Evolutionary conservation across 331 rosid species (phyloP).

Genomic region (Pyracantha coccinea): DNA sequence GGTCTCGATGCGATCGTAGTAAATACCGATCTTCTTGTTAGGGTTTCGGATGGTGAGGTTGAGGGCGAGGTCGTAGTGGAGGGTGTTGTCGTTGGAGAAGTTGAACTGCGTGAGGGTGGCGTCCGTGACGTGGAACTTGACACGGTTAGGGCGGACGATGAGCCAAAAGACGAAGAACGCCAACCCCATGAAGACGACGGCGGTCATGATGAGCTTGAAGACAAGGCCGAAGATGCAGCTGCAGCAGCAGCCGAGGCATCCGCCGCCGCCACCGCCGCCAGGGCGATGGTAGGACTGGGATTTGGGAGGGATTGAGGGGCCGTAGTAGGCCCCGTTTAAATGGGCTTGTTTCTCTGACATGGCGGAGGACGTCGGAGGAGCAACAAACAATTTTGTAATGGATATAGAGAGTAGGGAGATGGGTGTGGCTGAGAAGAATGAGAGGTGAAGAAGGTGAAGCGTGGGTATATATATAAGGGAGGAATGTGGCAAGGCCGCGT

Average conservation of each 20-base stretch:
- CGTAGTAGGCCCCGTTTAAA: slow-evolving; percentile 32
- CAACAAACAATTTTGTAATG: background rate
- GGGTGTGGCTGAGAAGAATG: background rate
- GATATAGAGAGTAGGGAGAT: background rate
- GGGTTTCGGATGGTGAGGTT: slow-evolving; percentile 75
- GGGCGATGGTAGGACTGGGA: background rate
- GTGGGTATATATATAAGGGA: background rate
- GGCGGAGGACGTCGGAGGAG: background rate
- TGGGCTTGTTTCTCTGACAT: slow-evolving; percentile 33
- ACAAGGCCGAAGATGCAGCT: slow-evolving; percentile 39
- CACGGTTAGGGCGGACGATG: slow-evolving; percentile 52
- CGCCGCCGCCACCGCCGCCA: slow-evolving; percentile 22
- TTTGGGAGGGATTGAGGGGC: slow-evolving; percentile 35
- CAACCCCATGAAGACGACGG: slow-evolving; percentile 30
- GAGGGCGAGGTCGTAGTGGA: slow-evolving; percentile 53
- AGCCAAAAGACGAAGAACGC: slow-evolving; percentile 54
- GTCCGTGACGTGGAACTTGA: slow-evolving; percentile 46
- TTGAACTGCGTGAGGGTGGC: slow-evolving; percentile 59
- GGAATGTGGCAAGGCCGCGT: slow-evolving; percentile 1
- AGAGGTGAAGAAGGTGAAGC: background rate
- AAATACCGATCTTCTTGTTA: slow-evolving; percentile 56
- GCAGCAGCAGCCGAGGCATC: slow-evolving; percentile 32
- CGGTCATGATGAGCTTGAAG: slow-evolving; percentile 32
- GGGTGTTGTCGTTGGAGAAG: slow-evolving; percentile 26
- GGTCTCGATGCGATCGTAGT: slow-evolving; percentile 71